Evolutionary conservation across 129 eudicot species (phyloP), one percentile per base, ranked within the genome.

Genomic region (Lactuca saligna): DNA sequence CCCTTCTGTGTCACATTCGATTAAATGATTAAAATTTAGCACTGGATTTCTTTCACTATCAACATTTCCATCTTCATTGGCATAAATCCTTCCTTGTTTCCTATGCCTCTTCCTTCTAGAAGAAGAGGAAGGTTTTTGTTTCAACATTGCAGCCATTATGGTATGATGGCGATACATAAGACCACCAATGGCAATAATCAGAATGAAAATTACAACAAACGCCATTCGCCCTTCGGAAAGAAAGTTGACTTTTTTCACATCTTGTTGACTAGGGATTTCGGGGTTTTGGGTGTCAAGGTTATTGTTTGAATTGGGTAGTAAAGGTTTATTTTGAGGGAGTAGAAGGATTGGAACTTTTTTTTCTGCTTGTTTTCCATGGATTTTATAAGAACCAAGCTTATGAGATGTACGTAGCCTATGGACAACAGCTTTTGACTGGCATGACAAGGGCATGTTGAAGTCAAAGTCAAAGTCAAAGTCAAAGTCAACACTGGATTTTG

Each of bases 401-500:
- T 64, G 80, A 67, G 75, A 79, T 57, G 71, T 73, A 38, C 88
- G 95, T 54, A 86, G 54, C 25, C 95, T 91, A 59, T 56, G 77
- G 44, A 93, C 88, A 44, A 57, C 49, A 54, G 88, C 86, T 79
- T 83, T 82, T 42, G 88, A 83, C 53, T 82, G 88, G 69, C 98
- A 88, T 61, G 86, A 74, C 67, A 85, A 76, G 33, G 98, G 92
- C 90, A 91, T 62, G 69, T 63, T 82, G 31, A 86, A 83, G 44
- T 65, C 79, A 17, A 68, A 46, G 51, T 46, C 15, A n/a, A n/a
- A n/a, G n/a, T n/a, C n/a, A 46, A 12, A 46, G 51, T 46, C 51
- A 46, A 46, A 12, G 44, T 65, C 79, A 17, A 68, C 81, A 68
- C 49, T 68, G 35, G 93, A 72, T 63, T 83, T 87, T 57, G 85